A percentile compares a stretch with the other conserved stretches of the same genome.
Conservation (phyloP, 1,284 basidiomycete species). For the Papiliotrema nemorosa region DNA sequence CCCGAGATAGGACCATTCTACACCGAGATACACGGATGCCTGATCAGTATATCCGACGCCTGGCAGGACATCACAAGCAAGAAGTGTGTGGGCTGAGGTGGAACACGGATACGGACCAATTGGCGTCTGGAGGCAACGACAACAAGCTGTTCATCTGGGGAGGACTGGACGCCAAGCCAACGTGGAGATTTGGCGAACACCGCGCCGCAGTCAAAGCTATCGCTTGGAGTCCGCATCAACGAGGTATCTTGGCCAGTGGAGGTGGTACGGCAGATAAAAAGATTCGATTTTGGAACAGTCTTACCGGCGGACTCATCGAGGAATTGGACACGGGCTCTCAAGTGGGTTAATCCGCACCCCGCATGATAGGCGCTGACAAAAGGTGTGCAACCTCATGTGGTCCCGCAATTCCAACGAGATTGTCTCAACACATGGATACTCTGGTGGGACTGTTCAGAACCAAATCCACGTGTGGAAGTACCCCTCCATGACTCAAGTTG, state of each 20-base stretch:
- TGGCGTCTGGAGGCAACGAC: conserved; percentile 96
- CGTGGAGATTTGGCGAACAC: conserved; percentile 95
- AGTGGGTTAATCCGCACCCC: conserved; percentile 54
- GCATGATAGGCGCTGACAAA: conserved; percentile 3
- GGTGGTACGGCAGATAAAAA: conserved; percentile 97
- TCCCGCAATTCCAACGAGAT: conserved; percentile 93
- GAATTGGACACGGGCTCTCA: conserved; percentile 91
- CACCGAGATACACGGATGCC: conserved; percentile 83
- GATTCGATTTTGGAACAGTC: conserved; percentile 95
- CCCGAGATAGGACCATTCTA: conserved; percentile 82
- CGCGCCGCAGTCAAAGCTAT: conserved; percentile 96
- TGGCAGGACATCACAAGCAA: conserved; percentile 76
- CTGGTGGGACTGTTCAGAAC: conserved; percentile 87
- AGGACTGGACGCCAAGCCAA: conserved; percentile 59
- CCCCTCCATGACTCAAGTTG: conserved; percentile 87
- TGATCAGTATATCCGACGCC: conserved; percentile 68
- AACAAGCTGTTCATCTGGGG: conserved; percentile 99
- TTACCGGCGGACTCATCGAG: conserved; percentile 76
- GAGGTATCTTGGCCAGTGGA: conserved; percentile 89
- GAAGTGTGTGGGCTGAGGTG: conserved; percentile 96
- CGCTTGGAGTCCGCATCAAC: conserved; percentile 94
- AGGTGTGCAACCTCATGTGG: conserved; percentile 98
- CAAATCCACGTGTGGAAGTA: conserved; percentile 99
- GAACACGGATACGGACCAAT: conserved; percentile 68
- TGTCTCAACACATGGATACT: conserved; percentile 96